Percentiles rank a stretch among this genome's conserved stretches.
phyloP scores from a whole-genome alignment of 1,284 basidiomycete genomes.

The Athelia psychrophila region DNA sequence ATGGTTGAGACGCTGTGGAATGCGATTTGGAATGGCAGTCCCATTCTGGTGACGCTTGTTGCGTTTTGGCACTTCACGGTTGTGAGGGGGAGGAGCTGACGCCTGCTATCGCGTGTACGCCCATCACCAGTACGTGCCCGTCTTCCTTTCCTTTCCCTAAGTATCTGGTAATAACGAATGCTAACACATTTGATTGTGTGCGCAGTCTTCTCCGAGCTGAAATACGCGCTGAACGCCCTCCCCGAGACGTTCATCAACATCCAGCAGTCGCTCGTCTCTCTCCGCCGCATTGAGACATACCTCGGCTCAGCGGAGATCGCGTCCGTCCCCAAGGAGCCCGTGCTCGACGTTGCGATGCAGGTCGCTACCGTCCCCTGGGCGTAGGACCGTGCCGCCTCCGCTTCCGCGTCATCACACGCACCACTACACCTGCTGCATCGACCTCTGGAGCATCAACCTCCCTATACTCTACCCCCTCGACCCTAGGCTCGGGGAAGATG shows the following conservation, averaged over 20 bases:
- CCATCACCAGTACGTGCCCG: constrained; percentile 26
- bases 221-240: constrained; percentile 79
- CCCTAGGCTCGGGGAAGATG: constrained; percentile 71
- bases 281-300: constrained; percentile 91
- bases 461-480: constrained; percentile 40
- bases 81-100: constrained; percentile 67
- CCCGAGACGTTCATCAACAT: constrained; percentile 82
- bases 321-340: constrained; percentile 34
- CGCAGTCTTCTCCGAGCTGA: constrained; percentile 87
- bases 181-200: constrained; percentile 20
- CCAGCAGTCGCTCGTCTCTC: constrained; percentile 65
- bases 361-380: constrained; percentile 92
- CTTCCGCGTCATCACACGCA: constrained; percentile 50
- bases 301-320: constrained; percentile 70
- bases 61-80: constrained; percentile 85
- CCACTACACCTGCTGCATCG: no score
- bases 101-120: constrained; percentile 86
- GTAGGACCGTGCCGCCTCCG: constrained; percentile 48
- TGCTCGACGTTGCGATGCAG: constrained; percentile 63
- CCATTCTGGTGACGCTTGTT: constrained; percentile 73
- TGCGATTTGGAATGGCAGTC: constrained; percentile 79
- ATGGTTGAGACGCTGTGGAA: constrained; percentile 67
- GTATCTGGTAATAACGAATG: background rate
- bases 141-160: background rate
- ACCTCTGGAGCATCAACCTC: constrained; percentile 38